A percentile compares a stretch with the other conserved stretches of the same genome.
Evolutionary conservation across 306 rosid genomes (phyloP).

Genomic region (Benincasa hispida): DNA sequence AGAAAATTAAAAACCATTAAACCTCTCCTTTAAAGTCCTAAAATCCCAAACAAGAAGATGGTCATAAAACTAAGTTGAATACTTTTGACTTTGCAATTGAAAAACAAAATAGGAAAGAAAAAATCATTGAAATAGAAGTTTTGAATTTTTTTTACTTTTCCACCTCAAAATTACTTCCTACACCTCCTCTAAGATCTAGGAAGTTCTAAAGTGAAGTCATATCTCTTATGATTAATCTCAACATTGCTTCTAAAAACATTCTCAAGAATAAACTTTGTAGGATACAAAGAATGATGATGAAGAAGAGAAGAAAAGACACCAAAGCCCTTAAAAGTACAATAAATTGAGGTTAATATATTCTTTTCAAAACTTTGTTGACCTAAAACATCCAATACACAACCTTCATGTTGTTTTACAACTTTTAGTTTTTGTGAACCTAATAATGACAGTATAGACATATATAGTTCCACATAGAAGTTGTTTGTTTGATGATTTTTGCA

Average conservation of each 20-base stretch:
- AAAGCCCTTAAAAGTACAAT: background rate
- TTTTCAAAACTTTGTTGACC: background rate
- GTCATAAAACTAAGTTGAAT: background rate
- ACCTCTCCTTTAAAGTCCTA: too few species aligned
- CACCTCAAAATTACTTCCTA: background rate
- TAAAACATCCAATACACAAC: background rate
- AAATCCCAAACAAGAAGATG: too few species aligned
- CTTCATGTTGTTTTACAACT: background rate
- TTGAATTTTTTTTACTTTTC: background rate
- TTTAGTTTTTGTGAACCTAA: constrained; percentile 3
- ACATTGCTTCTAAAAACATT: background rate
- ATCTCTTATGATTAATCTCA: background rate
- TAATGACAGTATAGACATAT: background rate
- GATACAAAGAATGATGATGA: background rate
- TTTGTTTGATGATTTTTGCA: background rate
- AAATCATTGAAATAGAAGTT: too few species aligned
- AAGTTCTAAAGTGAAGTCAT: background rate
- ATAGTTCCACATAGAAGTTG: constrained; percentile 4
- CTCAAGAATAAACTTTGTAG: background rate
- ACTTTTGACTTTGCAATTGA: background rate
- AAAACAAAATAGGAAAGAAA: background rate
- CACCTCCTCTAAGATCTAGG: background rate
- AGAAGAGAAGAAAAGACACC: background rate
- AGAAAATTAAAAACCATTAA: too few species aligned
- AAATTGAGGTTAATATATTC: background rate